A percentile compares a stretch with the other conserved stretches of the same genome.
phyloP scores from a whole-genome alignment of 2,329 filamentous ascomycete genomes.

The Ascomycota sp. region DNA sequence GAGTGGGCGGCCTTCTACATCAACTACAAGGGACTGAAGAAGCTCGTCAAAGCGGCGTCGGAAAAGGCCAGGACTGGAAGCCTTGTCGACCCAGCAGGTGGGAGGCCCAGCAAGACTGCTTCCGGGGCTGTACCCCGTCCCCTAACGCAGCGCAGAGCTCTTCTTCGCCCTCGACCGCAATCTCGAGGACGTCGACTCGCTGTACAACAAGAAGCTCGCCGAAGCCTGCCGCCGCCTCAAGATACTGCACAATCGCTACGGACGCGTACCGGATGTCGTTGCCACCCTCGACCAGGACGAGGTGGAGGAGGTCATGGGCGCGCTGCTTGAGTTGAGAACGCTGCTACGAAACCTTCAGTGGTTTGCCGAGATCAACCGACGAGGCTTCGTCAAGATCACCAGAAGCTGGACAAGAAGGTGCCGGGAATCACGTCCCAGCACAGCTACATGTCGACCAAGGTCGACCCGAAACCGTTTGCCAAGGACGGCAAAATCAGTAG shows the following conservation, averaged over 20 bases:
- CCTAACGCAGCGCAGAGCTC: constrained; percentile 48
- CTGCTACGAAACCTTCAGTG: constrained; percentile 84
- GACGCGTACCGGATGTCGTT: constrained; percentile 45
- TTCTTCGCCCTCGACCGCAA: constrained; percentile 94
- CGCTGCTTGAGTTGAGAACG: constrained; percentile 69
- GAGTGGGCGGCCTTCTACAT: constrained; percentile 75
- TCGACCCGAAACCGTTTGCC: constrained; percentile 74
- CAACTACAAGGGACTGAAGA: constrained; percentile 84
- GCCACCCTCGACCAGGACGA: constrained; percentile 71
- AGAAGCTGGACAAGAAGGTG: constrained; percentile 95
- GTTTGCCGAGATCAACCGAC: constrained; percentile 93
- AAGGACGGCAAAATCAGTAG: constrained; percentile 38
- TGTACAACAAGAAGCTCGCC: constrained; percentile 89
- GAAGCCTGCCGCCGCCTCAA: constrained; percentile 71
- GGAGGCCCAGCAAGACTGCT: constrained; percentile 17
- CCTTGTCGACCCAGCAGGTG: constrained; percentile 79
- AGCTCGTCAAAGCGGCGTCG: constrained; percentile 70
- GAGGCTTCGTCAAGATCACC: constrained; percentile 93
- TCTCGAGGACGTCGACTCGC: constrained; percentile 86
- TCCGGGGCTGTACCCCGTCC: constrained; percentile 9
- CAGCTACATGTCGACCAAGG: constrained; percentile 74
- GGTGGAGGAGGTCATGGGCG: constrained; percentile 74
- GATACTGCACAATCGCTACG: constrained; percentile 75
- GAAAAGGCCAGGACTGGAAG: constrained; percentile 45
- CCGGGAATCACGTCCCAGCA: constrained; percentile 56